Percentiles rank a stretch among this genome's conserved stretches.
These are phyloP conservation scores for Magnolia sinica DNA, from an alignment of 164 flowering plant species.

Conservation along the genomic window DNA sequence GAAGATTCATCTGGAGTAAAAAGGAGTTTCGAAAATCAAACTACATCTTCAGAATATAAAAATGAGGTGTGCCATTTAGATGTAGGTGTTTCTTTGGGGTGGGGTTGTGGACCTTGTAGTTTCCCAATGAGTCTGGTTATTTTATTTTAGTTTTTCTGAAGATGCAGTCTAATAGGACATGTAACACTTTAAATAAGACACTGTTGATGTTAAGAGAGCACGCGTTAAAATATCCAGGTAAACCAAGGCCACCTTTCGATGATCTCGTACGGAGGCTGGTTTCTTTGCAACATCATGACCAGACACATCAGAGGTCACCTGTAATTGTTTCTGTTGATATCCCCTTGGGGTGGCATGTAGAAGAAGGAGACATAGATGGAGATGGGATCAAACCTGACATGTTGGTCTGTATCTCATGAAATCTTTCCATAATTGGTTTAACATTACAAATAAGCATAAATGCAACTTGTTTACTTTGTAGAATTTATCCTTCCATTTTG, in stretches of 20 bases:
- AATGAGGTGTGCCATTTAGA: no score
- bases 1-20: no score
- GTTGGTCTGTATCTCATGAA: conserved; percentile 59
- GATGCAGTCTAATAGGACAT: not conserved
- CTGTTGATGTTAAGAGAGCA: no score
- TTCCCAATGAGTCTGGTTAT: no score
- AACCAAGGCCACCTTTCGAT: conserved; percentile 97
- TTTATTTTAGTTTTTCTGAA: not conserved
- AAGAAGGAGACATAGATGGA: conserved; percentile 76
- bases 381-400: conserved; percentile 55
- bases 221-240: conserved; percentile 38
- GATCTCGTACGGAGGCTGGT: conserved; percentile 60
- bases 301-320: conserved; percentile 32
- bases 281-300: conserved; percentile 27
- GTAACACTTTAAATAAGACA: no score
- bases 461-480: not conserved
- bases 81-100: no score
- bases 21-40: no score
- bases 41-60: no score
- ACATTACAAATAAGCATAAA: no score
- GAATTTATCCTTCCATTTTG: not conserved
- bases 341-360: conserved; percentile 99
- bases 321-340: conserved; percentile 83
- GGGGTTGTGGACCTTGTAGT: no score
- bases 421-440: not conserved